Evolutionary conservation across 75 land plant species (phyloP).

Genomic region (Pinus albicaulis): DNA sequence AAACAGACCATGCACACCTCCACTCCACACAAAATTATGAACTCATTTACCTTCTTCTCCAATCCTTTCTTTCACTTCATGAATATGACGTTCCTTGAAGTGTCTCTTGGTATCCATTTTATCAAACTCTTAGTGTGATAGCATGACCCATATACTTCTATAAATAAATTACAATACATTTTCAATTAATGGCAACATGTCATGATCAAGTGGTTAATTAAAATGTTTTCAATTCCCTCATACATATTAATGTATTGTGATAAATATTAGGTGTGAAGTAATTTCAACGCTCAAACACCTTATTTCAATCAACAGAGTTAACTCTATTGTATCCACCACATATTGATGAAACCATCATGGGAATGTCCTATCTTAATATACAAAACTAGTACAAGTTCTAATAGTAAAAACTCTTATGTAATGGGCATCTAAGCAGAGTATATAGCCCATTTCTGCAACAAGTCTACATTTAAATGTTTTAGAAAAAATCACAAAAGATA

Average conservation of each 20-base stretch:
- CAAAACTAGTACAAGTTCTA: no score
- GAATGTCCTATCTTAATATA: no score
- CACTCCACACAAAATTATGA: slow-evolving; percentile 50
- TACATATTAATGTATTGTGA: no score
- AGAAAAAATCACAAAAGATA: no score
- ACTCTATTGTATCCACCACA: neutral
- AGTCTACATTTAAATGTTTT: no score
- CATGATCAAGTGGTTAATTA: no score
- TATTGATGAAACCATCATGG: neutral
- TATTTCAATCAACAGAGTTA: neutral
- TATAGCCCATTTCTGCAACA: no score
- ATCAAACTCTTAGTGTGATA: slow-evolving; percentile 42
- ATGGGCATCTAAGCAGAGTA: no score
- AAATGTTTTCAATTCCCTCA: no score
- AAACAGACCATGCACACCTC: slow-evolving; percentile 48
- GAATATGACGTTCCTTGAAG: slow-evolving; percentile 44
- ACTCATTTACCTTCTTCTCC: slow-evolving; percentile 63
- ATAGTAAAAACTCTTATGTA: no score
- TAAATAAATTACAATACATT: neutral
- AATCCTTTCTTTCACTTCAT: slow-evolving; percentile 56
- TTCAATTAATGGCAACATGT: no score
- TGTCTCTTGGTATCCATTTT: slow-evolving; percentile 43
- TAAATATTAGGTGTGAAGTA: no score
- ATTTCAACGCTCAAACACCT: neutral
- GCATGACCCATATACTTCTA: slow-evolving; percentile 28